Evolutionary conservation across 805 yeast genomes (phyloP).

Genomic region (Candida michaelii): DNA sequence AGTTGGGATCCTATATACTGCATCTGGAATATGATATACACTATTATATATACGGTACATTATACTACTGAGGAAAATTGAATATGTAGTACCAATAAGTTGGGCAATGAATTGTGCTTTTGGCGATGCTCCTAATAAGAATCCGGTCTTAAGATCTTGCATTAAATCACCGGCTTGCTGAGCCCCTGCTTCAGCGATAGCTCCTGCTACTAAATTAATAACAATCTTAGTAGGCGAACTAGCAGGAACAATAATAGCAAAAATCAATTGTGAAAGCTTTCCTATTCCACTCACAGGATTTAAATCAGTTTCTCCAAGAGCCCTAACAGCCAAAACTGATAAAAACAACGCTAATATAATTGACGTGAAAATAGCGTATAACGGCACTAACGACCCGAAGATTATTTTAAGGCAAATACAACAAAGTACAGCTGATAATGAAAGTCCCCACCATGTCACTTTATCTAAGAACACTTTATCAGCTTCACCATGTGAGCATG

Average conservation of each 20-base stretch:
- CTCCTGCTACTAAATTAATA: conserved; percentile 90
- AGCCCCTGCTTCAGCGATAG: conserved; percentile 97
- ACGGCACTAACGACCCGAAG: conserved; percentile 71
- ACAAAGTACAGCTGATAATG: conserved; percentile 67
- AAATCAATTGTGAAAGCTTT: conserved; percentile 83
- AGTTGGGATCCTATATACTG: conserved; percentile 84
- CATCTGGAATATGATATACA: conserved; percentile 83
- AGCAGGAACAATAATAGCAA: conserved; percentile 77
- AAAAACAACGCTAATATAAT: conserved; percentile 73
- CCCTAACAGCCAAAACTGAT: conserved; percentile 86
- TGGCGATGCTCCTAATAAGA: conserved; percentile 87
- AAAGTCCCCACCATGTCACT: conserved; percentile 58
- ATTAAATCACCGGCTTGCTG: conserved; percentile 98
- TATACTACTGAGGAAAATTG: conserved; percentile 72
- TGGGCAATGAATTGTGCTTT: conserved; percentile 90
- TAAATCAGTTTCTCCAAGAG: conserved; percentile 93
- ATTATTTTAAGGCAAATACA: conserved; percentile 60
- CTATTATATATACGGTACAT: conserved; percentile 81
- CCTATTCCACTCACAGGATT: conserved; percentile 98
- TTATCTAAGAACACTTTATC: not conserved
- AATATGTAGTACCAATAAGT: conserved; percentile 81
- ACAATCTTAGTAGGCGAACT: conserved; percentile 78
- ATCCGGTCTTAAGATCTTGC: conserved; percentile 97
- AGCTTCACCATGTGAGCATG: conserved; percentile 3
- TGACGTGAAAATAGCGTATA: conserved; percentile 67